Conservation (phyloP, 345 rosid species). For the Rhizophora apiculata region DNA sequence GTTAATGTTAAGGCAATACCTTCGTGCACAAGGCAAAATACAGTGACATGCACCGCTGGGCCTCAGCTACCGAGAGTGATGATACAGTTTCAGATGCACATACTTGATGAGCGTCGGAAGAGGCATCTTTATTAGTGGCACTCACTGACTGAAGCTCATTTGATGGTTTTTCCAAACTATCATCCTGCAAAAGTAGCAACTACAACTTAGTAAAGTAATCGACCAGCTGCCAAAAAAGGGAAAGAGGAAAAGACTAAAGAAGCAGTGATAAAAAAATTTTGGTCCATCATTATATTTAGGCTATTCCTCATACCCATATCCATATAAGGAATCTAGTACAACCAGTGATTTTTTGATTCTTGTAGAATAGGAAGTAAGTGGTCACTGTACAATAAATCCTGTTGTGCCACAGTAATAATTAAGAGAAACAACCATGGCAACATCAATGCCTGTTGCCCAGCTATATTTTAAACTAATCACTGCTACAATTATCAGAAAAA, state of each 20-base stretch:
- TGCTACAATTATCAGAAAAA: no score
- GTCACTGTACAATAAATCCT: no score
- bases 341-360: no score
- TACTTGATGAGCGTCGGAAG: conserved; percentile 43
- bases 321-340: no score
- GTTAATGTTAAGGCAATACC: conserved; percentile 38
- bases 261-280: no score
- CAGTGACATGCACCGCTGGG: conserved; percentile 85
- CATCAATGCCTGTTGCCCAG: not conserved
- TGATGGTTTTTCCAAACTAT: conserved; percentile 40
- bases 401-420: no score
- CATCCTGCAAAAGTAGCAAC: conserved; percentile 41
- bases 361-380: no score
- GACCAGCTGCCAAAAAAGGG: not conserved
- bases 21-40: conserved; percentile 97
- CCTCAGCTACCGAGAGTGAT: conserved; percentile 53
- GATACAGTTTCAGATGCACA: conserved; percentile 34
- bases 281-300: no score
- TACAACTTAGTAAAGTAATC: not conserved
- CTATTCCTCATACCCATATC: no score
- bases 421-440: no score
- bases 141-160: conserved; percentile 40
- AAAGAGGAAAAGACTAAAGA: not conserved
- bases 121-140: conserved; percentile 39
- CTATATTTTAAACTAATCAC: no score